phyloP scores from a whole-genome alignment of 305 asterid species.

The Solanum hybrid region DNA sequence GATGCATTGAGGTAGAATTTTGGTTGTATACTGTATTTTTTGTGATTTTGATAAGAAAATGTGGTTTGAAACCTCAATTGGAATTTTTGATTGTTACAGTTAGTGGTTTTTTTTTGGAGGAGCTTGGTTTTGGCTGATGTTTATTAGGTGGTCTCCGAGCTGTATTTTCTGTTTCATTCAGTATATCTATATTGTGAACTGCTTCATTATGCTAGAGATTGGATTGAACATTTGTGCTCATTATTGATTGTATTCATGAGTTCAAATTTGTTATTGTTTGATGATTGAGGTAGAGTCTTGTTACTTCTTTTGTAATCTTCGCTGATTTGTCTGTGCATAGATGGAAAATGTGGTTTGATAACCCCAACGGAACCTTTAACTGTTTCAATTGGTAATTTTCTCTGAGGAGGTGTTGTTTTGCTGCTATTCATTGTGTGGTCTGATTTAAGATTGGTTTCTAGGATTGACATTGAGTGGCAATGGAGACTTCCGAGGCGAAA shows the following conservation, averaged over 20 bases:
- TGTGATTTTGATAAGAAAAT: neutral
- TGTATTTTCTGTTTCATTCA: neutral
- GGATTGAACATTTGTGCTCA: no score
- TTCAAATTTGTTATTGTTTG: no score
- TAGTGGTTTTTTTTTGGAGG: neutral
- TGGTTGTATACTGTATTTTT: neutral
- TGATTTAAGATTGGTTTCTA: neutral
- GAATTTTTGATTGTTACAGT: neutral
- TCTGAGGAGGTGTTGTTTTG: neutral
- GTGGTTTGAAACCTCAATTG: neutral
- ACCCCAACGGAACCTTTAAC: neutral
- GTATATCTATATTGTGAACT: neutral
- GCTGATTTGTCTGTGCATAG: neutral
- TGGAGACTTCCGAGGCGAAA: constrained; percentile 48
- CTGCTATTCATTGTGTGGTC: neutral
- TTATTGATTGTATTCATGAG: no score
- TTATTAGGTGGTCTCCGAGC: neutral
- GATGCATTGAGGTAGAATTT: neutral
- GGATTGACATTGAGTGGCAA: constrained; percentile 13
- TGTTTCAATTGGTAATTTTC: neutral
- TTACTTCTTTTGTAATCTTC: no score
- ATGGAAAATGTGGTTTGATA: neutral
- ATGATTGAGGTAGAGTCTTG: no score
- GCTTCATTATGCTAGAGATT: neutral
- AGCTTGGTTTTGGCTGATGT: neutral